These are phyloP conservation scores for Candolleomyces eurysporus DNA, from an alignment of 768 basidiomycete genomes.

Conservation along the genomic window DNA sequence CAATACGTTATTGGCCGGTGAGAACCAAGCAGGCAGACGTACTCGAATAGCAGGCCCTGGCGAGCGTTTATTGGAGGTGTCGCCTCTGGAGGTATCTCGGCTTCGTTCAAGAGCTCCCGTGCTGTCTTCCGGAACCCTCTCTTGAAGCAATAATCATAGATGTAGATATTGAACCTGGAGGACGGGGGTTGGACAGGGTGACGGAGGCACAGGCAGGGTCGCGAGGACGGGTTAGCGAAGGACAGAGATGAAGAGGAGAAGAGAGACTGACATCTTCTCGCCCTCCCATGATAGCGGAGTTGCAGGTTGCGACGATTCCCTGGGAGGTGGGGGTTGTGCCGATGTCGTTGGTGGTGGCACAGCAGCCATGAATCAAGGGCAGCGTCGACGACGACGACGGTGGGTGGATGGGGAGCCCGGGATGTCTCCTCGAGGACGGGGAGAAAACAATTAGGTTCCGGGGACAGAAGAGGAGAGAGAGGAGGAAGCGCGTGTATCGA, in stretches of 20 bases:
- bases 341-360: slow-evolving; percentile 23
- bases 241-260: slow-evolving; percentile 4
- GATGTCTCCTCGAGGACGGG: slow-evolving; percentile 3
- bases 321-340: slow-evolving; percentile 18
- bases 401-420: not conserved
- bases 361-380: slow-evolving; percentile 24
- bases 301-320: slow-evolving; percentile 18
- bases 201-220: not conserved
- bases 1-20: slow-evolving; percentile 3
- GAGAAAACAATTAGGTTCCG: slow-evolving; percentile 4
- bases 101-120: slow-evolving; percentile 61
- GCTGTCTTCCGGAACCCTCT: slow-evolving; percentile 77
- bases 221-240: slow-evolving; percentile 3
- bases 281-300: slow-evolving; percentile 69
- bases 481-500: slow-evolving; percentile 11
- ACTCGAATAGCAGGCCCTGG: slow-evolving; percentile 85
- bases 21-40: slow-evolving; percentile 13
- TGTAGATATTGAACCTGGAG: slow-evolving; percentile 85
- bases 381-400: not conserved
- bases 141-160: slow-evolving; percentile 81
- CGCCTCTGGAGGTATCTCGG: slow-evolving; percentile 60
- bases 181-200: slow-evolving; percentile 1
- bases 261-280: slow-evolving; percentile 68
- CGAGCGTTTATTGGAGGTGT: slow-evolving; percentile 79
- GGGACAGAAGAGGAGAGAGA: not conserved